A percentile compares a stretch with the other conserved stretches of the same genome.
Conservation (phyloP, 768 basidiomycete species). For the Leucosporidium scottii region DNA sequence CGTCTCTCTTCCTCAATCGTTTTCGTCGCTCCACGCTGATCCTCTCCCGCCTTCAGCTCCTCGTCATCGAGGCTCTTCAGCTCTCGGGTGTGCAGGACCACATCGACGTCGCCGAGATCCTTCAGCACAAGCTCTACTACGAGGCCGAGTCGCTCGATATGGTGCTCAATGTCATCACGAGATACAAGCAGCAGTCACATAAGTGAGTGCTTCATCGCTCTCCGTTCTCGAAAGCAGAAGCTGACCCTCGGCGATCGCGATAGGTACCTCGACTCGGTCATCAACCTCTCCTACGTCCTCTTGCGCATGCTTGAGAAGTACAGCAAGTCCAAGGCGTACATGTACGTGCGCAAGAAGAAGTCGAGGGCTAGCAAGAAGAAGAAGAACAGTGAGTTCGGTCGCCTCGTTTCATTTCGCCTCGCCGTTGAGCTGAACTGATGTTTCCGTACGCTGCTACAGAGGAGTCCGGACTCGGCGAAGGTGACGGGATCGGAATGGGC, state of each 20-base stretch:
- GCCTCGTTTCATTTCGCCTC: no score
- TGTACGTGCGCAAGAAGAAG: slow-evolving; percentile 68
- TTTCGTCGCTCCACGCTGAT: not conserved
- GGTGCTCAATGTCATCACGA: slow-evolving; percentile 64
- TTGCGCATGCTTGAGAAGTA: slow-evolving; percentile 83
- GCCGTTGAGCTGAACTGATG: not conserved
- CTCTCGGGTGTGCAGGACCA: slow-evolving; percentile 51
- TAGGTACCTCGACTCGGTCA: slow-evolving; percentile 77
- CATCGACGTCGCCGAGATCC: slow-evolving; percentile 65
- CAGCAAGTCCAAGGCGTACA: slow-evolving; percentile 61
- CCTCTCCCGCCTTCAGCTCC: slow-evolving; percentile 46
- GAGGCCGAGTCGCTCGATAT: slow-evolving; percentile 90
- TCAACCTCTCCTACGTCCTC: slow-evolving; percentile 77
- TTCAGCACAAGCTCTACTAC: slow-evolving; percentile 88
- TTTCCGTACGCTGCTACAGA: not conserved
- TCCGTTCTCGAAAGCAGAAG: not conserved
- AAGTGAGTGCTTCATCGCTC: slow-evolving; percentile 39
- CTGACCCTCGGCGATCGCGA: not conserved
- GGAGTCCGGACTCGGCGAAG: slow-evolving; percentile 25
- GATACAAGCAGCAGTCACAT: slow-evolving; percentile 65
- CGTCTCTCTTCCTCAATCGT: slow-evolving; percentile 12
- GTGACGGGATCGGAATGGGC: slow-evolving; percentile 61
- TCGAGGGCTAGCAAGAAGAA: slow-evolving; percentile 49
- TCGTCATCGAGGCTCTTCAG: slow-evolving; percentile 79
- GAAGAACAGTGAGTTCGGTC: slow-evolving; percentile 33